phyloP scores from a whole-genome alignment of 129 eudicot species.

The Tanacetum coccineum region DNA sequence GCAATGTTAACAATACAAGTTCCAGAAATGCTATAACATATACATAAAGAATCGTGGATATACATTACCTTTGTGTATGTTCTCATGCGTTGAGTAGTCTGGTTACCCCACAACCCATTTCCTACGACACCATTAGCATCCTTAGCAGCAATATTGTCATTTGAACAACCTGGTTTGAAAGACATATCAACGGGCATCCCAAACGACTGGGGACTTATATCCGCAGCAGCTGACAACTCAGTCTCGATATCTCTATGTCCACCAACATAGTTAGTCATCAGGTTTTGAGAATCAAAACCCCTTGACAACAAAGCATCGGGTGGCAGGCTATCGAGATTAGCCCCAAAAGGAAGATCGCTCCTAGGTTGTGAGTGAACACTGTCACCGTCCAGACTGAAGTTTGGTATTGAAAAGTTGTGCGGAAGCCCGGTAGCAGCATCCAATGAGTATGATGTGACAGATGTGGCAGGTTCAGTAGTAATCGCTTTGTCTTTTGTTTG shows the following conservation, averaged over 20 bases:
- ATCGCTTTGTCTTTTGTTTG: slow-evolving; percentile 46
- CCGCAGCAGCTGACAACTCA: slow-evolving; percentile 60
- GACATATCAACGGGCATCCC: slow-evolving; percentile 60
- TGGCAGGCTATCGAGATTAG: slow-evolving; percentile 52
- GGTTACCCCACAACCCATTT: slow-evolving; percentile 73
- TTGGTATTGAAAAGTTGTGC: slow-evolving; percentile 57
- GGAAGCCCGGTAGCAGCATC: slow-evolving; percentile 51
- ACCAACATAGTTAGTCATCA: slow-evolving; percentile 56
- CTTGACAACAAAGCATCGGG: slow-evolving; percentile 95
- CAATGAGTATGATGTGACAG: slow-evolving; percentile 82
- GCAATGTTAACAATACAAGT: background rate
- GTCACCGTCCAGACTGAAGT: slow-evolving; percentile 68
- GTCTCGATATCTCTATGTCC: slow-evolving; percentile 67
- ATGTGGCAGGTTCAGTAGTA: slow-evolving; percentile 60
- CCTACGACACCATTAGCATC: slow-evolving; percentile 49
- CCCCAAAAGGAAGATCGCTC: slow-evolving; percentile 47
- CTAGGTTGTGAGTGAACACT: slow-evolving; percentile 67
- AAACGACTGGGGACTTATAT: slow-evolving; percentile 63
- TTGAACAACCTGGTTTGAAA: slow-evolving; percentile 71
- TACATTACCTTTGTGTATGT: slow-evolving; percentile 76
- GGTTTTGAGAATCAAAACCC: slow-evolving; percentile 83
- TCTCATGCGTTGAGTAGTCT: slow-evolving; percentile 66
- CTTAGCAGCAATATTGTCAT: slow-evolving; percentile 39
- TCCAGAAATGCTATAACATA: background rate
- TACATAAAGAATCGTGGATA: background rate